phyloP scores from a whole-genome alignment of 345 rosid species.

The Salix caprea region DNA sequence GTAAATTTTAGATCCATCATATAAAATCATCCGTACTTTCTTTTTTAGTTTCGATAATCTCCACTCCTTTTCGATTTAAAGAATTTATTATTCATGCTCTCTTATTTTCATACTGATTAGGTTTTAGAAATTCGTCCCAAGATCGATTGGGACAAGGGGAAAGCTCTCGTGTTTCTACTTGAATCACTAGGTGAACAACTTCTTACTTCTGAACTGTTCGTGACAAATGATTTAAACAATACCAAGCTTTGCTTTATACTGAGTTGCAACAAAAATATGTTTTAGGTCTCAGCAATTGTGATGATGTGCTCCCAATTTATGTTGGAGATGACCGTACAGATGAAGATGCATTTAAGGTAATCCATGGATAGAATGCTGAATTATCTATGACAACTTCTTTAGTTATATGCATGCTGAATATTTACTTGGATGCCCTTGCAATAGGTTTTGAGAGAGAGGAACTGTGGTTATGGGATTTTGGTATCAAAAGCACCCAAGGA shows the following conservation, averaged over 20 bases:
- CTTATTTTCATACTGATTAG: slow-evolving; percentile 30
- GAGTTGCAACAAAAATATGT: neutral
- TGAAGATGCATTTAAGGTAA: slow-evolving; percentile 94
- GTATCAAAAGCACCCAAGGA: slow-evolving; percentile 82
- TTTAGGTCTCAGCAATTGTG: slow-evolving; percentile 59
- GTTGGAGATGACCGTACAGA: slow-evolving; percentile 96
- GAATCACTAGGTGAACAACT: slow-evolving; percentile 74
- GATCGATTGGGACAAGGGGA: slow-evolving; percentile 95
- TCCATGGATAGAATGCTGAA: neutral
- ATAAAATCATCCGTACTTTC: neutral
- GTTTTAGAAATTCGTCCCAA: slow-evolving; percentile 92
- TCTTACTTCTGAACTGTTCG: neutral
- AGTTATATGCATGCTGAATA: neutral
- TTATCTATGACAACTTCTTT: neutral
- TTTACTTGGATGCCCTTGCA: slow-evolving; percentile 3
- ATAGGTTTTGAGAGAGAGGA: slow-evolving; percentile 75
- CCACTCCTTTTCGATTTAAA: neutral
- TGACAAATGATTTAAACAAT: neutral
- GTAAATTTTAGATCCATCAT: slow-evolving; percentile 27
- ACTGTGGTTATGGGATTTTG: slow-evolving; percentile 70
- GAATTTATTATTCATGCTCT: neutral
- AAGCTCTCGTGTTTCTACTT: slow-evolving; percentile 81
- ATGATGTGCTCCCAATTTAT: slow-evolving; percentile 89
- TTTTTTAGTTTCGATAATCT: neutral
- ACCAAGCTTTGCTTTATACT: neutral